Evolutionary conservation across 2,329 filamentous ascomycete species (phyloP).

Genomic region (Colletotrichum higginsianum): DNA sequence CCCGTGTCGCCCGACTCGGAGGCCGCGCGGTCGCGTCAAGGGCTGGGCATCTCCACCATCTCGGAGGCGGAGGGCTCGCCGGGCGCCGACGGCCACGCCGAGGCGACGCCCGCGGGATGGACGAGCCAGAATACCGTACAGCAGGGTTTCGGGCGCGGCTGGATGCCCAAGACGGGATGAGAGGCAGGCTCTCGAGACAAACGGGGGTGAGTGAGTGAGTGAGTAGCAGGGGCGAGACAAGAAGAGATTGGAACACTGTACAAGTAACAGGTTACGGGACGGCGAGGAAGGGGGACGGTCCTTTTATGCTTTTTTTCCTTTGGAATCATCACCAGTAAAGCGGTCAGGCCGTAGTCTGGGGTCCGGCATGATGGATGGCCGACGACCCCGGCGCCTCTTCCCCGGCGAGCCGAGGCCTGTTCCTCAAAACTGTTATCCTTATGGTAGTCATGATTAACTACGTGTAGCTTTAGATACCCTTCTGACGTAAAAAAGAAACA

Average conservation of each 20-base stretch:
- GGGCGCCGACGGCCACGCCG: not conserved
- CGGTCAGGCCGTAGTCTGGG: too few species aligned
- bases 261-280: too few species aligned
- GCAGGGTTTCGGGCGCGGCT: constrained; percentile 23
- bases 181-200: too few species aligned
- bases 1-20: constrained; percentile 26
- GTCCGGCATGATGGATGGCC: too few species aligned
- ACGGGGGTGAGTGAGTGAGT: not conserved
- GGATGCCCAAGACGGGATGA: not conserved
- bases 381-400: too few species aligned
- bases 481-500: not conserved
- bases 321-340: too few species aligned
- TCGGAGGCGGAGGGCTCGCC: not conserved
- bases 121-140: not conserved
- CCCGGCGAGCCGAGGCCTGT: not conserved
- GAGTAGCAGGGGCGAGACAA: not conserved
- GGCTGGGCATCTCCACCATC: not conserved
- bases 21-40: constrained; percentile 1
- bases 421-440: not conserved
- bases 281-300: too few species aligned
- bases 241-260: not conserved
- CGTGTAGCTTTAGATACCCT: not conserved
- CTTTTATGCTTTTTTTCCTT: too few species aligned
- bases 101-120: too few species aligned
- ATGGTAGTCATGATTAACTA: not conserved